A percentile compares a stretch with the other conserved stretches of the same genome.
Evolutionary conservation across 495 filamentous ascomycete species (phyloP).

Genomic region (Aspergillus mulundensis): DNA sequence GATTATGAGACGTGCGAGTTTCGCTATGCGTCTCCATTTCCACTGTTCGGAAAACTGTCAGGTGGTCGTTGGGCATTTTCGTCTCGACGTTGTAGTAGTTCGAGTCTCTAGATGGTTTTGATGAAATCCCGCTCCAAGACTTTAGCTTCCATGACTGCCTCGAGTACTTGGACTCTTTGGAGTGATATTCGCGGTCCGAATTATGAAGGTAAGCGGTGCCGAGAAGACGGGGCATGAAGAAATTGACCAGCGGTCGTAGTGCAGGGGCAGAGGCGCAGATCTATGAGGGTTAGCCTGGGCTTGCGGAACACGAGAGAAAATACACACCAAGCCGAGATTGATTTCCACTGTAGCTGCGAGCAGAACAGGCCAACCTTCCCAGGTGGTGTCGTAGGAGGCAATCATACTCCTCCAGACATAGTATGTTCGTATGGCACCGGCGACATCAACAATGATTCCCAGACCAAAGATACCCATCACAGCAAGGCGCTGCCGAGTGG

Average conservation of each 20-base stretch:
- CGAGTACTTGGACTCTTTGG: background rate
- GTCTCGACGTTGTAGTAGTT: slow-evolving; percentile 2
- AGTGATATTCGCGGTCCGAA: slow-evolving; percentile 17
- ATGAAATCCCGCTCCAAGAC: slow-evolving; percentile 19
- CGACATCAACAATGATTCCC: slow-evolving; percentile 55
- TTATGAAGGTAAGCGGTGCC: slow-evolving; percentile 21
- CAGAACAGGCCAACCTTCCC: slow-evolving; percentile 51
- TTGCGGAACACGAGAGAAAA: background rate
- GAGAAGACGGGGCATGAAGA: slow-evolving; percentile 40
- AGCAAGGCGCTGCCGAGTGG: slow-evolving; percentile 49
- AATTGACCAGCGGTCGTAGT: slow-evolving; percentile 47
- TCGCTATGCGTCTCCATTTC: slow-evolving; percentile 7
- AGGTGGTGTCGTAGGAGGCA: slow-evolving; percentile 49
- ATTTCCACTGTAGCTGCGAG: slow-evolving; percentile 54
- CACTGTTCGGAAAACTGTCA: slow-evolving; percentile 21
- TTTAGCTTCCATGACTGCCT: slow-evolving; percentile 28
- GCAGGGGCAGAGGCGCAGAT: slow-evolving; percentile 56
- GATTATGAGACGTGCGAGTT: background rate
- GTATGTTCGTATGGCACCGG: slow-evolving; percentile 51
- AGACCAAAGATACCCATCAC: slow-evolving; percentile 56
- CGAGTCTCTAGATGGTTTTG: slow-evolving; percentile 11
- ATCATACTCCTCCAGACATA: slow-evolving; percentile 50
- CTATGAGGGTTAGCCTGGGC: slow-evolving; percentile 19
- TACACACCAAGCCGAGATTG: slow-evolving; percentile 55
- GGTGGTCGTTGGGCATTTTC: slow-evolving; percentile 5